phyloP scores from a whole-genome alignment of 192 early-diverging fungal species.

The Backusella australiensis region DNA sequence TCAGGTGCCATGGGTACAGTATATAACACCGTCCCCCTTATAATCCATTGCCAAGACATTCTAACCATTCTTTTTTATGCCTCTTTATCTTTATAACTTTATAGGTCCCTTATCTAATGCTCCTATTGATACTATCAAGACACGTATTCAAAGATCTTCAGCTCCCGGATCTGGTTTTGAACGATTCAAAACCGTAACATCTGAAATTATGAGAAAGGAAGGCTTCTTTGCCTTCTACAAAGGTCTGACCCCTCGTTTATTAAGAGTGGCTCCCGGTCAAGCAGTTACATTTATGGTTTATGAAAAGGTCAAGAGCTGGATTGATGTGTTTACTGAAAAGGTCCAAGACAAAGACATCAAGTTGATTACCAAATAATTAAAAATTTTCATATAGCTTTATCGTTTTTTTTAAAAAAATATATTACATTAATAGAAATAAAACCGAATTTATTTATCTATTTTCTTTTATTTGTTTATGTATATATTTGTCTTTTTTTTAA shows the following conservation, averaged over 20 bases:
- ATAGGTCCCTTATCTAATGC: constrained; percentile 90
- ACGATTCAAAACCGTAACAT: constrained; percentile 75
- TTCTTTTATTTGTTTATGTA: not conserved
- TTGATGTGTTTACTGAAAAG: constrained; percentile 41
- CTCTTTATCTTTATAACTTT: not conserved
- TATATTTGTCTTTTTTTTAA: not conserved
- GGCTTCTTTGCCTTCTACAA: constrained; percentile 93
- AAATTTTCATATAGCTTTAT: not conserved
- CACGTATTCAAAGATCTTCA: constrained; percentile 88
- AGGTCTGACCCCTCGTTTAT: constrained; percentile 85
- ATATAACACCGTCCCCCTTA: not conserved
- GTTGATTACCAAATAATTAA: not conserved
- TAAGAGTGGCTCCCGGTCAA: constrained; percentile 95
- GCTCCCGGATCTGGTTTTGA: constrained; percentile 68
- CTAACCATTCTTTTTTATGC: not conserved
- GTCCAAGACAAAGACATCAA: constrained; percentile 17
- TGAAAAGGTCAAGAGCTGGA: constrained; percentile 75
- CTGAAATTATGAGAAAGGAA: constrained; percentile 79
- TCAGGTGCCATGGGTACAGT: constrained; percentile 69
- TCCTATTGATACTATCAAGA: constrained; percentile 98
- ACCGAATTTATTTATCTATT: not conserved
- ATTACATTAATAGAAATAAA: not conserved
- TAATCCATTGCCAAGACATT: not conserved
- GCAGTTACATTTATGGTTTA: constrained; percentile 96
- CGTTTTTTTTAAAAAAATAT: not conserved